Conservation (phyloP, 140 eudicot species). For the Stevia rebaudiana region DNA sequence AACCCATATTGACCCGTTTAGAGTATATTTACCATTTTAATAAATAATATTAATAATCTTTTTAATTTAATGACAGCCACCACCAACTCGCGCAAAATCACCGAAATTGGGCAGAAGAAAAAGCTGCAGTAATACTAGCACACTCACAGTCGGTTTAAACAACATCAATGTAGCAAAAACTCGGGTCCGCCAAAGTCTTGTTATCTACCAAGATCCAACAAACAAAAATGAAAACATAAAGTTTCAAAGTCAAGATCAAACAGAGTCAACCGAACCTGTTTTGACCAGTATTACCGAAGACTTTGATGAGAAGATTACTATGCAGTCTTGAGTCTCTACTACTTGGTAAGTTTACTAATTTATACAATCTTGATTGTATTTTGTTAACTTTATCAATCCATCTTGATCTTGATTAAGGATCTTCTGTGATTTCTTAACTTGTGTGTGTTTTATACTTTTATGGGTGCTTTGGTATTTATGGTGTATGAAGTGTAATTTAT, state of each 20-base stretch:
- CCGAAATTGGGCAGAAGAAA: slow-evolving; percentile 86
- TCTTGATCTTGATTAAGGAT: slow-evolving; percentile 22
- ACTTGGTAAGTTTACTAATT: slow-evolving; percentile 37
- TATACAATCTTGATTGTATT: slow-evolving; percentile 25
- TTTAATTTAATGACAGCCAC: slow-evolving; percentile 33
- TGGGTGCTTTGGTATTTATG: slow-evolving; percentile 37
- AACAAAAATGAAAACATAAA: slow-evolving; percentile 15
- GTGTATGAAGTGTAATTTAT: slow-evolving; percentile 54
- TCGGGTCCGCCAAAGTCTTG: slow-evolving; percentile 45
- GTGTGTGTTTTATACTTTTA: background rate
- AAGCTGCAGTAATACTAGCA: slow-evolving; percentile 47
- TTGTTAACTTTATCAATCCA: slow-evolving; percentile 21
- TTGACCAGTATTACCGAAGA: slow-evolving; percentile 26
- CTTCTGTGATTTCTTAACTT: slow-evolving; percentile 29
- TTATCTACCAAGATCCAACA: slow-evolving; percentile 30
- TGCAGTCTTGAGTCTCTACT: slow-evolving; percentile 32
- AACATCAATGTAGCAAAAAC: slow-evolving; percentile 32
- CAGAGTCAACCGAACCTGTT: slow-evolving; percentile 21
- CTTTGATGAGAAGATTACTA: slow-evolving; percentile 27
- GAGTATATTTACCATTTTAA: background rate
- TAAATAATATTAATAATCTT: background rate
- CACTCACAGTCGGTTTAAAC: slow-evolving; percentile 34
- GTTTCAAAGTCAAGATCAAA: slow-evolving; percentile 21
- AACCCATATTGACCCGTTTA: background rate
- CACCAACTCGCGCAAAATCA: slow-evolving; percentile 91